Evolutionary conservation across 352 stramenopile genomes (phyloP).

Genomic region (Plasmopara viticola): DNA sequence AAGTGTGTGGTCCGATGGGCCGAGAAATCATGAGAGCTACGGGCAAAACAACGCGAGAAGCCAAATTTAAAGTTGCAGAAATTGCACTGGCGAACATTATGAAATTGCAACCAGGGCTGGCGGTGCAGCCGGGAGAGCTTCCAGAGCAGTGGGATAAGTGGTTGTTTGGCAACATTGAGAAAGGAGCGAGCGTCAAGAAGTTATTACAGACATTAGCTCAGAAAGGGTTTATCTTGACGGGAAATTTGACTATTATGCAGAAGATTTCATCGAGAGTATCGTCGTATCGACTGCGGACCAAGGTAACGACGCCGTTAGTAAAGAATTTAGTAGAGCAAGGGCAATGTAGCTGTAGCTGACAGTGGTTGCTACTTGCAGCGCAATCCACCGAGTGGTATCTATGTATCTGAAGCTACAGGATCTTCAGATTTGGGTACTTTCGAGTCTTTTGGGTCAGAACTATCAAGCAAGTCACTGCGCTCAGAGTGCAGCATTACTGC

Average conservation of each 20-base stretch:
- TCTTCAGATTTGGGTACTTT: slow-evolving; percentile 3
- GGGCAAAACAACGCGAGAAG: slow-evolving; percentile 55
- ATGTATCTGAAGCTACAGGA: slow-evolving; percentile 20
- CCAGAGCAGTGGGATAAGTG: slow-evolving; percentile 47
- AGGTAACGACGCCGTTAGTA: slow-evolving; percentile 22
- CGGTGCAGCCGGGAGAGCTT: slow-evolving; percentile 42
- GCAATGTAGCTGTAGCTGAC: slow-evolving; percentile 4
- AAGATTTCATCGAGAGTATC: slow-evolving; percentile 49
- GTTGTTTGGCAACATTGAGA: slow-evolving; percentile 62
- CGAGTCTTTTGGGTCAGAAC: slow-evolving; percentile 3
- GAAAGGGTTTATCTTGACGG: slow-evolving; percentile 55
- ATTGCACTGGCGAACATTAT: slow-evolving; percentile 43
- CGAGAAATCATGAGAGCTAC: slow-evolving; percentile 32
- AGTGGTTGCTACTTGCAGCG: slow-evolving; percentile 24
- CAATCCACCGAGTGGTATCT: slow-evolving; percentile 34
- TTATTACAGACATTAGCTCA: slow-evolving; percentile 45
- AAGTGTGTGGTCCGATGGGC: slow-evolving; percentile 41
- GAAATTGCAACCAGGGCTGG: slow-evolving; percentile 57
- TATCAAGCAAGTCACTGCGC: slow-evolving; percentile 14
- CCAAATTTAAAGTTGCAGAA: slow-evolving; percentile 67
- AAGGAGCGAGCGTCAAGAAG: slow-evolving; percentile 35
- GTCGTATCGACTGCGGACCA: slow-evolving; percentile 37
- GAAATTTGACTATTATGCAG: slow-evolving; percentile 54
- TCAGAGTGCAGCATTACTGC: slow-evolving; percentile 18
- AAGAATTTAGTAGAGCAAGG: not conserved